Percentiles rank a stretch among this genome's conserved stretches.
Conservation (phyloP, 768 basidiomycete species). For the Calocera cornea region DNA sequence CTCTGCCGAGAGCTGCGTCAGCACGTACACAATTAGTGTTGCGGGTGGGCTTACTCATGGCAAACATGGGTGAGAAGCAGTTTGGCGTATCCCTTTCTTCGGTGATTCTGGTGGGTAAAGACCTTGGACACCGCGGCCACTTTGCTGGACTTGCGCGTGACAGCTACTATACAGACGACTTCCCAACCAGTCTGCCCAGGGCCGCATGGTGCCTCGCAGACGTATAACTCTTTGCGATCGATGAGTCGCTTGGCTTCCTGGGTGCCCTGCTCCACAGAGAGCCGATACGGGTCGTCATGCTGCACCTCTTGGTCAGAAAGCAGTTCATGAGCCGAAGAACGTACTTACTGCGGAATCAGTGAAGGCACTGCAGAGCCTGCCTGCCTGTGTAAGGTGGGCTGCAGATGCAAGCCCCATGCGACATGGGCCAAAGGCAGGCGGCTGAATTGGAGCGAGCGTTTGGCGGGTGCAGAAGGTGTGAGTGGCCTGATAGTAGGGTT, state of each 20-base stretch:
- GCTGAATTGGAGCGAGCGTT: background rate
- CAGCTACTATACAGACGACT: slow-evolving; percentile 54
- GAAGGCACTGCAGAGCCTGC: background rate
- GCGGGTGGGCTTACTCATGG: slow-evolving; percentile 11
- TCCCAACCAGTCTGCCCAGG: background rate
- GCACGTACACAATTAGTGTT: background rate
- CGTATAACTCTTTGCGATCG: background rate
- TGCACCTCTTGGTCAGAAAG: background rate
- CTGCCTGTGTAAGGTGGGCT: background rate
- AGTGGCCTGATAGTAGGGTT: background rate
- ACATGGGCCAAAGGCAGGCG: background rate
- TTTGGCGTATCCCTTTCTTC: slow-evolving; percentile 44
- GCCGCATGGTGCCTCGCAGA: background rate
- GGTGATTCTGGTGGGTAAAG: slow-evolving; percentile 41
- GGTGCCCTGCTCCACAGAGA: background rate
- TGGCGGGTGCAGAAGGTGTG: slow-evolving; percentile 1
- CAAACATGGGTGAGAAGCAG: slow-evolving; percentile 37
- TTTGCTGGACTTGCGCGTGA: slow-evolving; percentile 41
- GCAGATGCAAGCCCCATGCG: background rate
- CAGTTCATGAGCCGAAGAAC: background rate
- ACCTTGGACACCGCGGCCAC: slow-evolving; percentile 62
- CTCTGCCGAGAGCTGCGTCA: background rate
- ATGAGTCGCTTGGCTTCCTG: background rate
- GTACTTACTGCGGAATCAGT: background rate
- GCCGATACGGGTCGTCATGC: background rate